Percentiles rank a stretch among this genome's conserved stretches.
phyloP scores from a whole-genome alignment of 306 rosid genomes.

The Sphenostylis stenocarpa region DNA sequence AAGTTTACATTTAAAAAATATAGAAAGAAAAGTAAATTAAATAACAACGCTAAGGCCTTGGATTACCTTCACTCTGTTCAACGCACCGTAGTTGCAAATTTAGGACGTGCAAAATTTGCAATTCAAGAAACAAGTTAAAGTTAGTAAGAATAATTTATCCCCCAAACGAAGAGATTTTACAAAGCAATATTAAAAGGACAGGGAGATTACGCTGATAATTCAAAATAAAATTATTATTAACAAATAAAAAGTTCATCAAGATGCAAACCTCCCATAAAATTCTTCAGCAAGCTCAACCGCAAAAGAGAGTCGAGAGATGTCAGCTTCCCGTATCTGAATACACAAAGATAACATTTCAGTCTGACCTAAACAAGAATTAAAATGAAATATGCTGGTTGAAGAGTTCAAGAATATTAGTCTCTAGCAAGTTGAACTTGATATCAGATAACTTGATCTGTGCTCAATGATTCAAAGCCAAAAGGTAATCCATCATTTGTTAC shows the following conservation, averaged over 20 bases:
- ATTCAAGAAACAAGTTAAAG: slow-evolving; percentile 37
- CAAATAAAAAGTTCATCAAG: slow-evolving; percentile 17
- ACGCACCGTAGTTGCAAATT: slow-evolving; percentile 38
- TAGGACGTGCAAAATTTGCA: slow-evolving; percentile 19
- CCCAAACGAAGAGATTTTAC: neutral
- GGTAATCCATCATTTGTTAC: slow-evolving; percentile 7
- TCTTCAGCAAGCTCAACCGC: slow-evolving; percentile 99
- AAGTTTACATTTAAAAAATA: neutral
- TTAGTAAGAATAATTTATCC: slow-evolving; percentile 37
- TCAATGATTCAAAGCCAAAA: slow-evolving; percentile 11
- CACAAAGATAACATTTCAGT: slow-evolving; percentile 33
- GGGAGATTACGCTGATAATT: neutral
- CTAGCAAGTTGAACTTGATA: slow-evolving; percentile 13
- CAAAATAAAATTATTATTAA: slow-evolving; percentile 6
- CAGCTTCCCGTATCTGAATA: slow-evolving; percentile 94
- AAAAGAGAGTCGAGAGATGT: slow-evolving; percentile 90
- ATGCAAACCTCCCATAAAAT: slow-evolving; percentile 89
- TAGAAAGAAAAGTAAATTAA: neutral
- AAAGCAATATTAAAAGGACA: slow-evolving; percentile 6
- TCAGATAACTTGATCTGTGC: neutral
- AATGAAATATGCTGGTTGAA: neutral
- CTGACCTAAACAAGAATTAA: neutral
- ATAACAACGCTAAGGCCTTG: slow-evolving; percentile 21
- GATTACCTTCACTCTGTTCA: slow-evolving; percentile 89
- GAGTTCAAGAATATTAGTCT: slow-evolving; percentile 21